Conservation (phyloP, 2,329 filamentous ascomycete genomes). For the Camillea tinctor region DNA sequence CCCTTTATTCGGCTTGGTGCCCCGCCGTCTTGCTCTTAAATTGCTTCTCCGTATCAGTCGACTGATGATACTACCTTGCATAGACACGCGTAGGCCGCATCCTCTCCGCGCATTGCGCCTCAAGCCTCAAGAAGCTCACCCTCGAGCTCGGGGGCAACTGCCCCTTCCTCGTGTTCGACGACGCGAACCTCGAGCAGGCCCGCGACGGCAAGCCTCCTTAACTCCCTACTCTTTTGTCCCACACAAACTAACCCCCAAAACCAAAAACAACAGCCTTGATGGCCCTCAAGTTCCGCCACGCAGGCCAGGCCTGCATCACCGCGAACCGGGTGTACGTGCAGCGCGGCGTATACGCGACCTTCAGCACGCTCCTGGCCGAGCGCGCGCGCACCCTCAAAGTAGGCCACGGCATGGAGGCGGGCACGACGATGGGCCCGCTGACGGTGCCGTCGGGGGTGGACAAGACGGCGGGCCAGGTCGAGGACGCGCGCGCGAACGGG, state of each 20-base stretch:
- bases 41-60: not conserved
- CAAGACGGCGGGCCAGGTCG: constrained; percentile 59
- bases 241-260: not conserved
- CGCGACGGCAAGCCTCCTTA: constrained; percentile 39
- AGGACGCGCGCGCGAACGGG: constrained; percentile 62
- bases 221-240: not conserved
- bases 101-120: constrained; percentile 61
- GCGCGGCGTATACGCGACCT: constrained; percentile 58
- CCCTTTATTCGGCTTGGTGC: not conserved
- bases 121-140: constrained; percentile 65
- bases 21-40: not conserved
- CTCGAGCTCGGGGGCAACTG: constrained; percentile 74
- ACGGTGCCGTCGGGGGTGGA: constrained; percentile 55
- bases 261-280: constrained; percentile 25
- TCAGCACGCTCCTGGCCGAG: constrained; percentile 54
- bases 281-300: constrained; percentile 46
- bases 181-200: constrained; percentile 64
- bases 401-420: constrained; percentile 59
- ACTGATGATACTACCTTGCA: constrained; percentile 3
- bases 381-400: constrained; percentile 54
- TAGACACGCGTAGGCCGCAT: constrained; percentile 68
- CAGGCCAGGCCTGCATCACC: constrained; percentile 64
- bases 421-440: constrained; percentile 59
- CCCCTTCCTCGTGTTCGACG: constrained; percentile 64
- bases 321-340: constrained; percentile 67